Conservation (phyloP, 345 rosid species). For the Salix dunnii region DNA sequence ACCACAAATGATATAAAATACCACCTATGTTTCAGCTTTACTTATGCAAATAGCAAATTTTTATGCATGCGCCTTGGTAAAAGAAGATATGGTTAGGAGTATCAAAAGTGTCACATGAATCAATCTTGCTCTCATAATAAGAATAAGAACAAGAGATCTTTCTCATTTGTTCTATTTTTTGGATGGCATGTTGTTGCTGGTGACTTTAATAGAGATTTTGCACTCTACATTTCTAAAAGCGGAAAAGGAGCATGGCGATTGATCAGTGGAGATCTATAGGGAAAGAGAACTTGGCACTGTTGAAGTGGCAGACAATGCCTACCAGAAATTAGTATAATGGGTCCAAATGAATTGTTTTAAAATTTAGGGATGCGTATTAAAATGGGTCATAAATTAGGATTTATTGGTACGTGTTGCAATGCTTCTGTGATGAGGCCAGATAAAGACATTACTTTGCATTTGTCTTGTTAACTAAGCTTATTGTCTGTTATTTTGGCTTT, state of each 20-base stretch:
- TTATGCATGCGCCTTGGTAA: too few species aligned
- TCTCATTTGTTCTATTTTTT: too few species aligned
- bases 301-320: not conserved
- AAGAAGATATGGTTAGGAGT: too few species aligned
- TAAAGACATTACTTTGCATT: not conserved
- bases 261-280: not conserved
- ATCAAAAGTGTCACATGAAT: too few species aligned
- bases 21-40: too few species aligned
- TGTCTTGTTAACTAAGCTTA: not conserved
- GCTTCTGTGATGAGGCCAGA: too few species aligned
- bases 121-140: too few species aligned
- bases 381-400: not conserved
- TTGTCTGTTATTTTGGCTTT: constrained; percentile 14
- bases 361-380: not conserved
- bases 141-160: too few species aligned
- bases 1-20: too few species aligned
- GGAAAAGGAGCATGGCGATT: not conserved
- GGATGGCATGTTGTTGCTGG: too few species aligned
- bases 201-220: not conserved
- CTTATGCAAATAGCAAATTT: too few species aligned
- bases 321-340: not conserved
- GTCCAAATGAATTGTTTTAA: not conserved
- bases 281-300: not conserved
- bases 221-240: not conserved
- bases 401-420: not conserved